These are phyloP conservation scores for Salix koriyanagi DNA, from an alignment of 345 rosid species.

Conservation along the genomic window DNA sequence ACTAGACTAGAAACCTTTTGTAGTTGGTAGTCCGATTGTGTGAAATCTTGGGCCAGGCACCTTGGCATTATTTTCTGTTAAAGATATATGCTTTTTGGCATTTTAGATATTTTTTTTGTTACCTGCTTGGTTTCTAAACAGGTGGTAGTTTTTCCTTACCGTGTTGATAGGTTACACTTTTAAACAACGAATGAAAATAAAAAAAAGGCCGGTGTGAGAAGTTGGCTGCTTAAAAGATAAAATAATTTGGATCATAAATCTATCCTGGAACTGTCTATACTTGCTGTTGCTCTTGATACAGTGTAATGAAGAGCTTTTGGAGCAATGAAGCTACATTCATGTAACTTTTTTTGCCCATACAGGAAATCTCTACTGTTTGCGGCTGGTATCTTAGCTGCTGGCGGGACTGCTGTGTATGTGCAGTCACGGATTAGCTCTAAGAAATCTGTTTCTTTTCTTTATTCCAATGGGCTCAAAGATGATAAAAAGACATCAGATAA, in stretches of 20 bases:
- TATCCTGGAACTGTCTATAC: neutral
- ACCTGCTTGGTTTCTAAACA: neutral
- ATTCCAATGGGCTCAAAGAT: conserved; percentile 48
- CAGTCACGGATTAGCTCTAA: conserved; percentile 45
- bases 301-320: neutral
- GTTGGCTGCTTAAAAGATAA: neutral
- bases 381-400: conserved; percentile 73
- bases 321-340: neutral
- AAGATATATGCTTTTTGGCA: neutral
- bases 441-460: conserved; percentile 37
- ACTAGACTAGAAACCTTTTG: neutral
- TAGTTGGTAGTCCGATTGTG: neutral
- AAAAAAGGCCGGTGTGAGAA: neutral
- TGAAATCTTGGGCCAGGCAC: neutral
- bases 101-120: neutral
- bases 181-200: neutral
- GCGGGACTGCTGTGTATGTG: conserved; percentile 78
- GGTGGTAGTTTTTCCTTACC: neutral
- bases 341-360: conserved; percentile 14
- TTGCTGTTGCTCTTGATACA: neutral
- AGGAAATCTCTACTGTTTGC: conserved; percentile 83
- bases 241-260: neutral
- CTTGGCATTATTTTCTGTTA: neutral
- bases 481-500: conserved; percentile 36
- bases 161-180: neutral